phyloP scores from a whole-genome alignment of 805 yeast genomes.

The Teunomyces cretensis region DNA sequence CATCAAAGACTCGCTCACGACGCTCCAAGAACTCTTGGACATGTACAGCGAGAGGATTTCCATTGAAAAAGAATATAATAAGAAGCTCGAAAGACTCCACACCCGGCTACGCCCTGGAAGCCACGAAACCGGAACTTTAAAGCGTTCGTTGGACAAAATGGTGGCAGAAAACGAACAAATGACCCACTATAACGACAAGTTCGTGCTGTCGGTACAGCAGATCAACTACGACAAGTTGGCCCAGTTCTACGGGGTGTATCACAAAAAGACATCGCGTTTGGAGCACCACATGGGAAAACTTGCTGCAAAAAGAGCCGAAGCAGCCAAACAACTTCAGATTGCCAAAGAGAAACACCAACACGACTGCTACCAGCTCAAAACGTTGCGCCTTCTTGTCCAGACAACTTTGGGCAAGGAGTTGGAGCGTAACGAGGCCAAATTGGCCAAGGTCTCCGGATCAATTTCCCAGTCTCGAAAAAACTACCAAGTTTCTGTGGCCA shows the following conservation, averaged over 20 bases:
- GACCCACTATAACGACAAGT: constrained; percentile 55
- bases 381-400: constrained; percentile 59
- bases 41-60: constrained; percentile 45
- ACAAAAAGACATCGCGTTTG: constrained; percentile 53
- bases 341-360: constrained; percentile 51
- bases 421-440: constrained; percentile 56
- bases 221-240: constrained; percentile 49
- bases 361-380: constrained; percentile 59
- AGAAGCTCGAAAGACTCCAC: constrained; percentile 52
- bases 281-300: constrained; percentile 59
- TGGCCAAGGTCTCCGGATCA: constrained; percentile 47
- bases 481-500: constrained; percentile 55
- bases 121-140: constrained; percentile 59
- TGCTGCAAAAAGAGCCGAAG: constrained; percentile 43
- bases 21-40: constrained; percentile 40
- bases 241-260: constrained; percentile 50
- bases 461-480: constrained; percentile 47
- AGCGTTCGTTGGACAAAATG: constrained; percentile 58
- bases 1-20: constrained; percentile 57
- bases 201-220: constrained; percentile 50
- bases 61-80: constrained; percentile 73
- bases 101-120: constrained; percentile 49
- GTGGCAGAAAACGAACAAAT: constrained; percentile 58
- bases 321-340: constrained; percentile 34
- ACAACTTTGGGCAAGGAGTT: constrained; percentile 74